Evolutionary conservation across 352 stramenopile genomes (phyloP), one percentile per base, ranked within the genome.

Genomic region (Phytophthora hybrid): DNA sequence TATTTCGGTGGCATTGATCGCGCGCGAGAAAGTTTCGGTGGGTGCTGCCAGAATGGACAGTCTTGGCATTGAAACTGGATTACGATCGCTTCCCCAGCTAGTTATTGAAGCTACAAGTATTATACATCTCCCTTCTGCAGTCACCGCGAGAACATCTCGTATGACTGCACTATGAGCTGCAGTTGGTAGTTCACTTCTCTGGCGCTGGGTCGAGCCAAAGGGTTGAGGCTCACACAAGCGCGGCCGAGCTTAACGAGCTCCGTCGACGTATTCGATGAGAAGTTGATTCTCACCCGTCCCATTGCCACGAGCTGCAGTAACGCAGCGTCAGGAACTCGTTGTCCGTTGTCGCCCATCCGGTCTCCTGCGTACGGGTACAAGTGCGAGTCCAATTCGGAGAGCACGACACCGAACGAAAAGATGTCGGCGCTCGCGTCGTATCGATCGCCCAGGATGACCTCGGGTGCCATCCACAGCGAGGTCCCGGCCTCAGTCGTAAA

Each of bases 391-490:
- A 86, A 59, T 60, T 83, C 76, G 1, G 73, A 80, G 14, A 86
- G 59, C 34, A 86, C 67, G 0, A 83, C 53, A 9, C 76, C 76
- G 6, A 86, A 80, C 39, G 78, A 84, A 57, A 80, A 85, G 29
- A 82, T 79, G 63, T 88, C 76, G 26, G 81, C 78, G 23, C 76
- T 84, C 3, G 75, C 59, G 47, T 80, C 63, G 61, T 84, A 88
- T 1, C 64, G 71, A 3, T 84, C 57, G 10, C 78, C 76, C 47
- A 79, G 19, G 65, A 84, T 76, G 10, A 84, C 74, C 18, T 84
- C 77, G 3, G 79, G 77, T 23, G 77, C 74, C 72, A 84, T 87
- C 74, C 74, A 87, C 1, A 82, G 54, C 16, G 57, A 71, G 11
- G 80, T 79, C 1, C 78, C 80, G 5, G 84, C 73, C 1, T 32